A percentile compares a stretch with the other conserved stretches of the same genome.
These are phyloP conservation scores for Nitzschia inconspicua DNA, from an alignment of 108 stramenopile species.

Conservation along the genomic window DNA sequence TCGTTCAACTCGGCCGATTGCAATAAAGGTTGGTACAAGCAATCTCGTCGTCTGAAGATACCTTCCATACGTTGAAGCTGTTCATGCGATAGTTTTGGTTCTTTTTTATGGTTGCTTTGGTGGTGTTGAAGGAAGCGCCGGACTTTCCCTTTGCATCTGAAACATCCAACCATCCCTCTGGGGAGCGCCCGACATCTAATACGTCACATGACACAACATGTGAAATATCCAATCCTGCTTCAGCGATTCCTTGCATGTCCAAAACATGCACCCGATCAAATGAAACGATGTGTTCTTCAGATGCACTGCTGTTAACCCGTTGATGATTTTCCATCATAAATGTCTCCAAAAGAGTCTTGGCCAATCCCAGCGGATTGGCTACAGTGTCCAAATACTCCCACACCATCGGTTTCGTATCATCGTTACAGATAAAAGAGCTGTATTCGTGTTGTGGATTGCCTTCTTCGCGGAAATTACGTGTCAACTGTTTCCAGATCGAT, in stretches of 20 bases:
- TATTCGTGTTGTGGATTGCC: neutral
- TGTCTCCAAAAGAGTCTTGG: constrained; percentile 4
- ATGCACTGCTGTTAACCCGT: neutral
- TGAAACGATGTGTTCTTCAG: neutral
- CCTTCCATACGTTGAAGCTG: constrained; percentile 14
- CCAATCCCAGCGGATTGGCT: constrained; percentile 21
- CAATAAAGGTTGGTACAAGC: neutral
- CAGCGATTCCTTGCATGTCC: constrained; percentile 21
- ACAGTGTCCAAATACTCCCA: constrained; percentile 30
- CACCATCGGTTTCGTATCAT: neutral
- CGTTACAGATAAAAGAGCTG: constrained; percentile 13
- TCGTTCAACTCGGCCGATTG: neutral
- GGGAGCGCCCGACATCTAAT: neutral
- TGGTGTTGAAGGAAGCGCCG: too few relatives aligned
- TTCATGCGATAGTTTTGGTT: constrained; percentile 7
- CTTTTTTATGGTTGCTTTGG: too few relatives aligned
- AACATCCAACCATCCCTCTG: constrained; percentile 9
- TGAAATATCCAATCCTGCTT: constrained; percentile 2
- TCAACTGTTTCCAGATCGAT: constrained; percentile 28
- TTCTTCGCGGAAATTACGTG: neutral
- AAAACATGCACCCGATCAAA: constrained; percentile 6
- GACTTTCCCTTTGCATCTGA: constrained; percentile 10
- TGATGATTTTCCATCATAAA: neutral
- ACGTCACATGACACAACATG: constrained; percentile 22
- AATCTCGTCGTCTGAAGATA: constrained; percentile 18